These are phyloP conservation scores for Centrapalus pauciflorus DNA, from an alignment of 129 eudicot genomes.

Conservation along the genomic window DNA sequence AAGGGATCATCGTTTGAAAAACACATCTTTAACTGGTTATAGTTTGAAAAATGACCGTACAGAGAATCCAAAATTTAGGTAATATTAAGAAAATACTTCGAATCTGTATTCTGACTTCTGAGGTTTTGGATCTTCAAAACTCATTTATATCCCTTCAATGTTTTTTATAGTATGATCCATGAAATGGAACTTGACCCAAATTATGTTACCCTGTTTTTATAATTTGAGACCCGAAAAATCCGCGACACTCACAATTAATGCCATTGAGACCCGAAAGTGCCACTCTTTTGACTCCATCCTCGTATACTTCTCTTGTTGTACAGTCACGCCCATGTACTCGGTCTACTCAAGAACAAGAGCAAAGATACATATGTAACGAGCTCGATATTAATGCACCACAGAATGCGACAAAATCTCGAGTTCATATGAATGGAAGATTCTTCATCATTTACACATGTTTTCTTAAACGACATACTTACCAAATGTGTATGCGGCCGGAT, in stretches of 20 bases:
- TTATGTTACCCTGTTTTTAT: too few relatives aligned
- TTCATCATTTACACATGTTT: background rate
- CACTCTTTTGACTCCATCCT: conserved; percentile 71
- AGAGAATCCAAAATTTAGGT: too few relatives aligned
- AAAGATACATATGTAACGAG: background rate
- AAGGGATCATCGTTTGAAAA: too few relatives aligned
- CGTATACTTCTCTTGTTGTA: conserved; percentile 79
- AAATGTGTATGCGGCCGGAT: conserved; percentile 69
- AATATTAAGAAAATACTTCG: too few relatives aligned
- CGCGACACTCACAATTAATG: conserved; percentile 67
- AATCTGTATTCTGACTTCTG: too few relatives aligned
- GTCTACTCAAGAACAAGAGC: conserved; percentile 27
- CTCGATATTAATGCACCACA: background rate
- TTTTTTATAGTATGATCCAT: too few relatives aligned
- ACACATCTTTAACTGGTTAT: too few relatives aligned
- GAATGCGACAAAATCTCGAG: background rate
- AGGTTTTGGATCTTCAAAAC: too few relatives aligned
- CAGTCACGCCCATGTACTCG: conserved; percentile 54
- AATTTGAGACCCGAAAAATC: too few relatives aligned
- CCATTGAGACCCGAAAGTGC: conserved; percentile 82
- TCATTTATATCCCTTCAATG: too few relatives aligned
- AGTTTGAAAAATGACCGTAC: too few relatives aligned
- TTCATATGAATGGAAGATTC: background rate
- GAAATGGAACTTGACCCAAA: too few relatives aligned
- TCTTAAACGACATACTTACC: conserved; percentile 37